phyloP scores from a whole-genome alignment of 345 rosid genomes.

The Aegle marmelos region DNA sequence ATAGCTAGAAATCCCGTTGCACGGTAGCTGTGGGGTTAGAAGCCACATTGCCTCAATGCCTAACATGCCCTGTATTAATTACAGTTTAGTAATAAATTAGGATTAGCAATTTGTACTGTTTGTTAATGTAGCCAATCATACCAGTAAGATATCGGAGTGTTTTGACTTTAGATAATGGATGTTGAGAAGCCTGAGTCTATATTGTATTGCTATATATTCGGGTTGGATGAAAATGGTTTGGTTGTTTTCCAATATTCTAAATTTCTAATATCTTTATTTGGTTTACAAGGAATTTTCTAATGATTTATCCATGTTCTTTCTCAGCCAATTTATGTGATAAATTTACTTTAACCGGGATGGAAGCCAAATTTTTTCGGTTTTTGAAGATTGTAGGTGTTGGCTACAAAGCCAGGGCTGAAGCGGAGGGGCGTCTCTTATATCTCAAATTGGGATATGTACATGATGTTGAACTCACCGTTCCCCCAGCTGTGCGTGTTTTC shows the following conservation, averaged over 20 bases:
- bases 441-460: conserved; percentile 83
- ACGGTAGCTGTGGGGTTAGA: too few species aligned
- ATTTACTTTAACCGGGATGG: conserved; percentile 28
- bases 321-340: background rate
- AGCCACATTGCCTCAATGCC: background rate
- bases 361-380: conserved; percentile 64
- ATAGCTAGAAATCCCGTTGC: too few species aligned
- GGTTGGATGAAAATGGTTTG: background rate
- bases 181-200: background rate
- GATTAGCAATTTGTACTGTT: background rate
- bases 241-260: background rate
- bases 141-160: background rate
- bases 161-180: background rate
- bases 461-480: conserved; percentile 74
- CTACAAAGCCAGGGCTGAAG: conserved; percentile 82
- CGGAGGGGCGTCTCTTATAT: conserved; percentile 51
- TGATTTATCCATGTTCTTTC: background rate
- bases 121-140: too few species aligned
- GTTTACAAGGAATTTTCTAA: background rate
- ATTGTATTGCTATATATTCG: background rate
- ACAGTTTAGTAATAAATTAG: background rate
- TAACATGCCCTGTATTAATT: background rate
- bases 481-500: conserved; percentile 71
- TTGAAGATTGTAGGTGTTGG: conserved; percentile 81
- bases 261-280: background rate